These are phyloP conservation scores for Nicotiana obtusifolia DNA, from an alignment of 257 asterid species.

Conservation along the genomic window DNA sequence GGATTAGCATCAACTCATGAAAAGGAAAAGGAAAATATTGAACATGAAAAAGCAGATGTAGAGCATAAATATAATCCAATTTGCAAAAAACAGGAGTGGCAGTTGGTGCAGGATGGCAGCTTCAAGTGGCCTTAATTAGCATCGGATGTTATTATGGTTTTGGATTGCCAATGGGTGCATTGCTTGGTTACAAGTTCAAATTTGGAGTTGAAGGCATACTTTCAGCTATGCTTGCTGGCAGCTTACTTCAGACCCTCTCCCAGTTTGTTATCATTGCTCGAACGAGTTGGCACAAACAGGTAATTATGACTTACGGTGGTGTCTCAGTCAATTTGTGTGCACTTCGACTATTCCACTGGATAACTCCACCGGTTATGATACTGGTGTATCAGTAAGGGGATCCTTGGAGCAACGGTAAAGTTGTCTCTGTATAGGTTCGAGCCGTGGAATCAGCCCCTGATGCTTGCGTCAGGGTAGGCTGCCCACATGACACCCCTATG, in stretches of 20 bases:
- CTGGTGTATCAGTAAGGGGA: background rate
- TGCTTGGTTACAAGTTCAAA: conserved; percentile 29
- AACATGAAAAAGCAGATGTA: background rate
- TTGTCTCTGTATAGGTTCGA: too few species aligned
- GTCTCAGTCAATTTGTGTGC: background rate
- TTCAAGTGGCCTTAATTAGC: conserved; percentile 28
- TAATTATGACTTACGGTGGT: background rate
- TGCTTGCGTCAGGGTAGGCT: too few species aligned
- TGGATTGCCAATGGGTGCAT: conserved; percentile 33
- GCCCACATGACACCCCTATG: too few species aligned
- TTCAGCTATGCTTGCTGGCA: conserved; percentile 35
- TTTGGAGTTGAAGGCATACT: conserved; percentile 33
- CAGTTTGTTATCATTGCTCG: conserved; percentile 12
- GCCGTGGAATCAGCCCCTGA: too few species aligned
- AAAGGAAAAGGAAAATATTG: background rate
- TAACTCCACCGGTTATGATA: background rate
- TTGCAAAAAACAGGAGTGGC: conserved; percentile 29
- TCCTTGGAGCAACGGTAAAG: too few species aligned
- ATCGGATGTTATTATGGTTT: conserved; percentile 22
- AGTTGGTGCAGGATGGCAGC: conserved; percentile 41
- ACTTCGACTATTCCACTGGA: background rate
- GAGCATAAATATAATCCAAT: background rate
- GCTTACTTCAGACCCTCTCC: conserved; percentile 28
- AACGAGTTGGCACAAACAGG: conserved; percentile 34
- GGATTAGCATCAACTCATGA: too few species aligned